Base-by-base conservation (phyloP, 352 stramenopile genomes). In the Thalassiosira hispida region DNA sequence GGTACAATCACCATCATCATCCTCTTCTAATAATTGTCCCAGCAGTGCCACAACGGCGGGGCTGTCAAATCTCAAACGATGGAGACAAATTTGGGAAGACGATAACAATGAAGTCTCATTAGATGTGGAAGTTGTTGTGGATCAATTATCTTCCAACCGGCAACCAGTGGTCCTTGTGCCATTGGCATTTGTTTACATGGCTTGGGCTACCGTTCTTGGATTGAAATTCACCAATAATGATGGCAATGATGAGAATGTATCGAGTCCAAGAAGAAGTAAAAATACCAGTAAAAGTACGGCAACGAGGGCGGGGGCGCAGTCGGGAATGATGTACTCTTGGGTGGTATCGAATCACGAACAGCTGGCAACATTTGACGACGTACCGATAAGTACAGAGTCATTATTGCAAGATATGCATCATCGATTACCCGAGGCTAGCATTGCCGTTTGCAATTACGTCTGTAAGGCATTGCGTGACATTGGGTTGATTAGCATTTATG, bases 401-500 rank as follows among this genome's bases (percentile, higher is more conserved):
- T 63, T 46, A 0, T 38, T 64, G 4, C 31, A 47, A 22, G 23
- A 47, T 40, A 14, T 38, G 22, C 9, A 49, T 47, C 31, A 0
- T 33, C 57, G 40, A 9, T 49, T 75, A 12, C 46, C 52, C 11
- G 65, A 85, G 51, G 16, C 38, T 11, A 73, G 40, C 23, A 51
- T 82, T 49, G 33, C 52, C 20, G 44, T 86, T 27, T 86, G 78
- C 67, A 79, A 79, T 55, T 86, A 73, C 47, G 60, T 82, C 3
- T 71, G 66, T 44, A 71, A 73, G 33, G 29, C 51, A 33, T 74
- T 86, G 42, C 16, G 55, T 18, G 61, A 63, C 7, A 64, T 71
- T 38, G 61, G 62, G 38, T 18, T 86, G 29, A 69, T 79, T 40
- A 51, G 46, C 4, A 23, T 86, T n/a, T 82, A 79, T 27, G 65